A percentile compares a stretch with the other conserved stretches of the same genome.
These are phyloP conservation scores for Hapsidospora chrysogenum DNA, from an alignment of 495 filamentous ascomycete genomes.

Conservation along the genomic window DNA sequence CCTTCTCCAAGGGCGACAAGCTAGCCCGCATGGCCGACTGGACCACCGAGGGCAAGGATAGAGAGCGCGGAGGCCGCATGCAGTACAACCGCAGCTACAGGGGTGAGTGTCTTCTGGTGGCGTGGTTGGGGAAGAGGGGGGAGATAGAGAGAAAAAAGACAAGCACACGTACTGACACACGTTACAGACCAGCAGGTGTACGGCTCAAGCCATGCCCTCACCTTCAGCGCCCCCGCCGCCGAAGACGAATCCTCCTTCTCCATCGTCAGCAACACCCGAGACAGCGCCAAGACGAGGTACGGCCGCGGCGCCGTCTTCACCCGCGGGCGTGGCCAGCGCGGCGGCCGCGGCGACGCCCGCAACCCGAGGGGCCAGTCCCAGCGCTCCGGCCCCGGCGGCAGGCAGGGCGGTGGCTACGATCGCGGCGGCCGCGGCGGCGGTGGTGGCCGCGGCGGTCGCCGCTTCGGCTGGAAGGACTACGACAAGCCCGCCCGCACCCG, in stretches of 20 bases:
- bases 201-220: conserved; percentile 68
- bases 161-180: too few species aligned
- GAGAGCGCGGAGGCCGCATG: conserved; percentile 62
- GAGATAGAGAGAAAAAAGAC: too few species aligned
- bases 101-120: conserved; percentile 36
- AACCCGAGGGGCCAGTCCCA: conserved; percentile 45
- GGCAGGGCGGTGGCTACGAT: conserved; percentile 34
- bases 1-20: conserved; percentile 97
- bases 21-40: conserved; percentile 98
- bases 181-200: conserved; percentile 84
- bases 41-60: conserved; percentile 85
- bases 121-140: not conserved
- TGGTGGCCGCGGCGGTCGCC: conserved; percentile 49
- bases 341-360: conserved; percentile 51
- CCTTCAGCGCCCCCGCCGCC: conserved; percentile 77
- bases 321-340: conserved; percentile 67
- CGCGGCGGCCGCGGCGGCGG: conserved; percentile 43
- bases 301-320: conserved; percentile 78
- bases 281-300: conserved; percentile 70
- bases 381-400: conserved; percentile 25
- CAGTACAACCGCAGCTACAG: conserved; percentile 85
- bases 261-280: conserved; percentile 85
- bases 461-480: conserved; percentile 97
- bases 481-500: conserved; percentile 95
- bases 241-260: conserved; percentile 98